Evolutionary conservation across 352 stramenopile genomes (phyloP).

Genomic region (Pythium pyrilobum): DNA sequence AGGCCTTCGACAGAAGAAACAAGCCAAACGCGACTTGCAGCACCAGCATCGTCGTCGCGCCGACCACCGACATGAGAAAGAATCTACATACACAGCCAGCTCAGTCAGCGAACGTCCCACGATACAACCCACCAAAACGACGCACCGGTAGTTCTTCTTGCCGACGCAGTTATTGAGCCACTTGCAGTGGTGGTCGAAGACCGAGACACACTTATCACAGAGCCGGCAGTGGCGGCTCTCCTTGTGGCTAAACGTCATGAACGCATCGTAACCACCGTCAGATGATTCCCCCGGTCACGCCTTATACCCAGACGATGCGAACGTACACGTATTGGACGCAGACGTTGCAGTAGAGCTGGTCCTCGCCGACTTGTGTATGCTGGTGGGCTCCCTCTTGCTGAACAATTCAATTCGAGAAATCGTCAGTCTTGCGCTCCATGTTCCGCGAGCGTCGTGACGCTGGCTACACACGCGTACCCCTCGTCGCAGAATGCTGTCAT

Average conservation of each 20-base stretch:
- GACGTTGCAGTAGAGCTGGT: slow-evolving; percentile 85
- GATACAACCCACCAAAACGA: too few species aligned
- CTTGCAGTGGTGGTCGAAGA: slow-evolving; percentile 97
- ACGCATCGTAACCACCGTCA: not conserved
- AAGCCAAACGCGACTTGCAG: slow-evolving; percentile 67
- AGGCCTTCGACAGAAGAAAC: slow-evolving; percentile 51
- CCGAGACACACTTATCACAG: slow-evolving; percentile 94
- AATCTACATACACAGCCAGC: slow-evolving; percentile 19
- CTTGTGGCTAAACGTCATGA: slow-evolving; percentile 47
- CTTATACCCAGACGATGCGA: not conserved
- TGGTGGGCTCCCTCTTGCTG: slow-evolving; percentile 9
- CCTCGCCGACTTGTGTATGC: slow-evolving; percentile 22
- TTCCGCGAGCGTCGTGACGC: too few species aligned
- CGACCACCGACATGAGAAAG: slow-evolving; percentile 72
- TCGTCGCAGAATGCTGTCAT: slow-evolving; percentile 56
- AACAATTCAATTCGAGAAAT: too few species aligned
- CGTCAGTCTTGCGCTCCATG: too few species aligned
- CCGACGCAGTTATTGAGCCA: slow-evolving; percentile 97
- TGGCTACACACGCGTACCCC: too few species aligned
- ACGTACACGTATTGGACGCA: slow-evolving; percentile 87
- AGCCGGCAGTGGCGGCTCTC: slow-evolving; percentile 91
- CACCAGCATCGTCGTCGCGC: slow-evolving; percentile 51
- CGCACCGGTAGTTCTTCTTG: slow-evolving; percentile 69
- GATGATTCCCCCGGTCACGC: not conserved
- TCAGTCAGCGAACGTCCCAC: not conserved